These are phyloP conservation scores for Salix arbutifolia DNA, from an alignment of 345 rosid genomes.

Conservation along the genomic window DNA sequence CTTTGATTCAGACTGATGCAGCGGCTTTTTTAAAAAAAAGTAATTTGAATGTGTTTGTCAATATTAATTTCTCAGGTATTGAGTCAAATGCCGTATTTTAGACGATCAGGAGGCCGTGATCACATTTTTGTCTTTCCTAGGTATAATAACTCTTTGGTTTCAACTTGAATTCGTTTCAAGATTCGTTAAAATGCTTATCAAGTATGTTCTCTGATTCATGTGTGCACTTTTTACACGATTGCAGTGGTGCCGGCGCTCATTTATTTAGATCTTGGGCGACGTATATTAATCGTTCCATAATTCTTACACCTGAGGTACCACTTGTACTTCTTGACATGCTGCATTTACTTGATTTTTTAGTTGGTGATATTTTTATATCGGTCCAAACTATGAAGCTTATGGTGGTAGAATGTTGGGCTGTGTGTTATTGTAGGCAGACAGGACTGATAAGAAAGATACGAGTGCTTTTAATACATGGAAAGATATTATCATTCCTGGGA, in stretches of 20 bases:
- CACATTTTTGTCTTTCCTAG: conserved; percentile 94
- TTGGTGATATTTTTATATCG: neutral
- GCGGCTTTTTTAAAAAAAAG: too few species aligned
- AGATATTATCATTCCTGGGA: conserved; percentile 93
- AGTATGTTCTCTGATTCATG: neutral
- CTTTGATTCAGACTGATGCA: neutral
- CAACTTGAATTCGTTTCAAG: neutral
- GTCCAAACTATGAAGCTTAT: neutral
- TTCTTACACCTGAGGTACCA: conserved; percentile 78
- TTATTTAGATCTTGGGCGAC: conserved; percentile 74
- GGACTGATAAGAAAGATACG: conserved; percentile 85
- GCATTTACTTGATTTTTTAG: neutral
- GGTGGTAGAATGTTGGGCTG: conserved; percentile 7
- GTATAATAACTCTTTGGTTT: conserved; percentile 22
- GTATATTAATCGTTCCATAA: conserved; percentile 66
- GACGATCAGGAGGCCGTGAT: conserved; percentile 91
- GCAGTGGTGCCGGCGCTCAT: conserved; percentile 65
- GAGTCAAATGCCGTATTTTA: conserved; percentile 89
- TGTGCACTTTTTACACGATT: neutral
- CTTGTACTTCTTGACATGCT: neutral
- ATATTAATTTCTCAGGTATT: conserved; percentile 48
- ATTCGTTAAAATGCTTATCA: neutral
- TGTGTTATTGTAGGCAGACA: conserved; percentile 65
- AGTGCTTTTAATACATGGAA: conserved; percentile 97
- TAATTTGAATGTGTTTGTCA: too few species aligned